A percentile compares a stretch with the other conserved stretches of the same genome.
Evolutionary conservation across 768 basidiomycete species (phyloP).

Genomic region (Amanita brunnescens): DNA sequence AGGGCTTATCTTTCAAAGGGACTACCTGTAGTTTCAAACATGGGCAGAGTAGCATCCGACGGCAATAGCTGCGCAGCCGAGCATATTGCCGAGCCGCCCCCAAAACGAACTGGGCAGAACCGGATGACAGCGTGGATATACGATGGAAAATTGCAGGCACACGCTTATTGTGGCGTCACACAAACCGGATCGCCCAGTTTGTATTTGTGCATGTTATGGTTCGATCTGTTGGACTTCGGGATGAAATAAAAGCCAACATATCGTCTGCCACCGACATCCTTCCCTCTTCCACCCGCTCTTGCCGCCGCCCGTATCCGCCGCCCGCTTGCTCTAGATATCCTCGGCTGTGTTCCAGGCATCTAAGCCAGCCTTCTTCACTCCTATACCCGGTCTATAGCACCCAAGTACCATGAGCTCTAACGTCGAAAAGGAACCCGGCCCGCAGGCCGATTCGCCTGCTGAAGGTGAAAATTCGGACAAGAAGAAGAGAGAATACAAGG

Average conservation of each 20-base stretch:
- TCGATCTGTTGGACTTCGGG: constrained; percentile 16
- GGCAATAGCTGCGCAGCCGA: background rate
- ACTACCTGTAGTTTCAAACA: background rate
- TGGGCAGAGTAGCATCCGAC: background rate
- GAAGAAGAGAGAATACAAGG: constrained; percentile 82
- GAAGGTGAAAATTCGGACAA: constrained; percentile 28
- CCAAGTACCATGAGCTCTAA: constrained; percentile 27
- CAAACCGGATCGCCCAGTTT: background rate
- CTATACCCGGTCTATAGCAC: constrained; percentile 14
- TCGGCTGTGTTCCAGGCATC: constrained; percentile 15
- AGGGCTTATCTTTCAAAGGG: too few relatives aligned
- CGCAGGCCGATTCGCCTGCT: constrained; percentile 37
- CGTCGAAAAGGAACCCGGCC: constrained; percentile 62
- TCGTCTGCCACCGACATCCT: constrained; percentile 14
- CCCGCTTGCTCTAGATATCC: constrained; percentile 6
- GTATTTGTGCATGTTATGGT: constrained; percentile 18
- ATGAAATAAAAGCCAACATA: constrained; percentile 21
- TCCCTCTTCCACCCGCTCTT: constrained; percentile 14
- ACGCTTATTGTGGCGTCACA: background rate
- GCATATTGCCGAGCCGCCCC: background rate
- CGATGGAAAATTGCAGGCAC: too few relatives aligned
- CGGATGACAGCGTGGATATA: background rate
- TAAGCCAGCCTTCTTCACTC: constrained; percentile 16
- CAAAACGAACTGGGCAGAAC: background rate
- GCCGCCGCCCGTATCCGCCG: constrained; percentile 2